Base-by-base conservation (phyloP, 345 rosid genomes). In the Odontarrhena argentea region DNA sequence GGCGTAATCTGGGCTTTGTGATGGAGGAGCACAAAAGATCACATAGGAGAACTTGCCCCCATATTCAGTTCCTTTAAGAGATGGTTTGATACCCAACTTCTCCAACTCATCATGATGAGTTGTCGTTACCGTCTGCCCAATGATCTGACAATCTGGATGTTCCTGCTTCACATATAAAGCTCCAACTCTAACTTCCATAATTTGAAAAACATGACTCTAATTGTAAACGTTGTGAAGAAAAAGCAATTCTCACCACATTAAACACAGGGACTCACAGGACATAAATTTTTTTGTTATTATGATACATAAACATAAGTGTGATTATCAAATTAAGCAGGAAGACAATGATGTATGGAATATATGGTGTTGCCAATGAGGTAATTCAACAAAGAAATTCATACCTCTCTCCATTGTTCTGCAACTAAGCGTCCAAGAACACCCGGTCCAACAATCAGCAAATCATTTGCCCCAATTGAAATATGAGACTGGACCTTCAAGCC, bases 401-500 rank as follows among this genome's bases (percentile, higher is more conserved):
- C 99, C 96, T 84, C 72, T 57, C 81, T 81, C 99, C 97, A 94
- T 54, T 83, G 73, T 75, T 91, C 79, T 15, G 96, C 99, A 34
- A 88, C 99, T 69, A 91, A 78, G 50, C 97, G 99, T 71, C 99
- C 97, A 43, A 94, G 95, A 78, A 91, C 96, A 53, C 99, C 99
- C 0, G 99, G 92, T 46, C 99, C 99, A 10, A 94, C 88, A 60
- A 94, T 87, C 55, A 91, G 76, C 67, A 94, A 76, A 87, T 94
- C 97, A 52, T 79, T 59, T 73, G 79, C 78, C 7, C 94, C 95
- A 49, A 88, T 80, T 55, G 67, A 45, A 24, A 83, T 82, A 7
- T 75, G 76, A 22, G 87, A 75, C 32, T 71, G 73, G 30, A 78
- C 75, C 76, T 77, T 79, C 80, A 73, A 67, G 68, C 75, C 78